These are phyloP conservation scores for Schizophyllum amplum DNA, from an alignment of 1,284 basidiomycete species.

Conservation along the genomic window DNA sequence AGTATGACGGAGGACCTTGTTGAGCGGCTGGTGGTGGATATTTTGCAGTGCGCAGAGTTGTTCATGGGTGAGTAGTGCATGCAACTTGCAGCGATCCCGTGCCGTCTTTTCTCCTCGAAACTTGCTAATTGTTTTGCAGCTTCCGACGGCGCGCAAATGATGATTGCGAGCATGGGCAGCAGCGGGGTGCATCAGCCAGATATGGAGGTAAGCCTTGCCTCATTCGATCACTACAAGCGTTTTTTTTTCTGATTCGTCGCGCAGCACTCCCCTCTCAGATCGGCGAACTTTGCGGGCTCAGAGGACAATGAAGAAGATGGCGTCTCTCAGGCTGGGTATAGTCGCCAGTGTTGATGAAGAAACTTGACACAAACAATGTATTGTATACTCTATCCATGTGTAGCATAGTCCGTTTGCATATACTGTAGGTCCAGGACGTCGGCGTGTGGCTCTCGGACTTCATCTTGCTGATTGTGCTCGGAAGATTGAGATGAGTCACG, in stretches of 20 bases:
- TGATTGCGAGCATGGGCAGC: slow-evolving; percentile 7
- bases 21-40: slow-evolving; percentile 34
- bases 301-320: slow-evolving; percentile 10
- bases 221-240: not conserved
- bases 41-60: slow-evolving; percentile 32
- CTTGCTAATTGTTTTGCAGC: too few relatives aligned
- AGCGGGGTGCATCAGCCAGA: slow-evolving; percentile 25
- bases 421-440: too few relatives aligned
- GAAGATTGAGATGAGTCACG: not conserved
- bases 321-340: slow-evolving; percentile 22
- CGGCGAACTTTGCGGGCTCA: slow-evolving; percentile 26
- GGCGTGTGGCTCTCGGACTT: not conserved
- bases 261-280: slow-evolving; percentile 25
- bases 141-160: slow-evolving; percentile 12
- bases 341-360: slow-evolving; percentile 28
- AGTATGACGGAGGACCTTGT: slow-evolving; percentile 48
- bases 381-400: not conserved
- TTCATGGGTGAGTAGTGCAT: slow-evolving; percentile 25
- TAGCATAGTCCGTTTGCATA: not conserved
- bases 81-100: too few relatives aligned
- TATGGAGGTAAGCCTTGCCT: slow-evolving; percentile 11
- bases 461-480: not conserved
- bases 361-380: not conserved
- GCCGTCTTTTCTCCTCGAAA: too few relatives aligned
- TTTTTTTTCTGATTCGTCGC: not conserved